A percentile compares a stretch with the other conserved stretches of the same genome.
These are phyloP conservation scores for Linum trigynum DNA, from an alignment of 345 rosid species.

Conservation along the genomic window DNA sequence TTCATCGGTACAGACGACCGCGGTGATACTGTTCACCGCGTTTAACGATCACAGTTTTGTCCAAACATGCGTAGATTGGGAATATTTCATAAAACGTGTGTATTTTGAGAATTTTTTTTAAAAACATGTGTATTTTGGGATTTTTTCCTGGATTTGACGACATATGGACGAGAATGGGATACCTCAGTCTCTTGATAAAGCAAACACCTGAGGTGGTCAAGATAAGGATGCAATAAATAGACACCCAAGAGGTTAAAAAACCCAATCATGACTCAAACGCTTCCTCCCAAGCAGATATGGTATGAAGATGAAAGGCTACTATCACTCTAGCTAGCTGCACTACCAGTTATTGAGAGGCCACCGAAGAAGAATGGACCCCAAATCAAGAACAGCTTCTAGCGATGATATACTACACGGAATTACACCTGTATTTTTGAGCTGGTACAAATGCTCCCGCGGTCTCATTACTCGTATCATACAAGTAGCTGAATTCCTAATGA, in stretches of 20 bases:
- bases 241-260: neutral
- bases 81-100: no score
- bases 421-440: slow-evolving; percentile 55
- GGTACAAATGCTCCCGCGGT: slow-evolving; percentile 50
- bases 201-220: slow-evolving; percentile 29
- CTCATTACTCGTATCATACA: slow-evolving; percentile 46
- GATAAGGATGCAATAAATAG: neutral
- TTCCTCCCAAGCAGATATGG: neutral
- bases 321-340: slow-evolving; percentile 52
- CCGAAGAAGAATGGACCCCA: slow-evolving; percentile 65
- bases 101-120: no score
- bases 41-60: no score
- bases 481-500: slow-evolving; percentile 34
- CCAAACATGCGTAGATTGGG: no score
- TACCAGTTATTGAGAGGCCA: slow-evolving; percentile 53
- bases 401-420: slow-evolving; percentile 48
- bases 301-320: slow-evolving; percentile 1
- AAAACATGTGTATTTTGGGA: no score
- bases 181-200: slow-evolving; percentile 50
- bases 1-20: no score
- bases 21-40: no score
- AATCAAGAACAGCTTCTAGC: slow-evolving; percentile 38
- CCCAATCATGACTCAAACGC: neutral
- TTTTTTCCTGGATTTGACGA: no score
- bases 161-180: slow-evolving; percentile 44